A percentile compares a stretch with the other conserved stretches of the same genome.
Evolutionary conservation across 2,329 filamentous ascomycete species (phyloP).

Genomic region (Xylaria sp.): DNA sequence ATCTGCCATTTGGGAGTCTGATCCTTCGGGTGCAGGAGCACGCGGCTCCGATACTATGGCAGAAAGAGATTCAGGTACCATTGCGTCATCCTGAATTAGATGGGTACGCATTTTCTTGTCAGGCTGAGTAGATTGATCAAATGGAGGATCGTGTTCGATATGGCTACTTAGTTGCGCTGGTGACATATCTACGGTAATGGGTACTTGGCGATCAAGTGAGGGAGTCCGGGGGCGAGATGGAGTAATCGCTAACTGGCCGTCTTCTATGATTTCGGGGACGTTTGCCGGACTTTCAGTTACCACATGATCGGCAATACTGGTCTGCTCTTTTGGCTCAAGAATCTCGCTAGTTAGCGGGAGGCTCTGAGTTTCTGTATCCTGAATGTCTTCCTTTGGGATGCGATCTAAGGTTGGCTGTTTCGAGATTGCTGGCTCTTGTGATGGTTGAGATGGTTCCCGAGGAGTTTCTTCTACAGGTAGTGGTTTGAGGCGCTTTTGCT

Average conservation of each 20-base stretch:
- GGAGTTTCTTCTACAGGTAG: slow-evolving; percentile 2
- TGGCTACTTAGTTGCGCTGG: slow-evolving; percentile 52
- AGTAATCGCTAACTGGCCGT: slow-evolving; percentile 19
- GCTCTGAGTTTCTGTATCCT: slow-evolving; percentile 38
- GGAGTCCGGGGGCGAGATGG: slow-evolving; percentile 38
- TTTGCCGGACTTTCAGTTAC: not conserved
- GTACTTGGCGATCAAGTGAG: slow-evolving; percentile 31
- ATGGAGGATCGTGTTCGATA: slow-evolving; percentile 53
- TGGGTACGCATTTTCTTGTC: slow-evolving; percentile 52
- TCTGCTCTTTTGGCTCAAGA: slow-evolving; percentile 43
- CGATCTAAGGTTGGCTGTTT: slow-evolving; percentile 38
- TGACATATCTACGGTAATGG: slow-evolving; percentile 47
- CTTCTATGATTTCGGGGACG: slow-evolving; percentile 22
- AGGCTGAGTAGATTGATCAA: slow-evolving; percentile 50
- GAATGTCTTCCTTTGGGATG: slow-evolving; percentile 23
- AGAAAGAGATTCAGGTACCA: slow-evolving; percentile 46
- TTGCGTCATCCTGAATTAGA: slow-evolving; percentile 42
- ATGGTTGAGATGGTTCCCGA: slow-evolving; percentile 17
- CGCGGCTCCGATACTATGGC: slow-evolving; percentile 31
- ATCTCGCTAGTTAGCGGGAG: slow-evolving; percentile 45
- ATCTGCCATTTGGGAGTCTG: not conserved
- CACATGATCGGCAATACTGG: slow-evolving; percentile 23
- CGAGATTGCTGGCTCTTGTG: slow-evolving; percentile 32
- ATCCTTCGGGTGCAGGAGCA: slow-evolving; percentile 1
- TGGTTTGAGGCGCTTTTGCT: slow-evolving; percentile 47